These are phyloP conservation scores for Mrakia hoshinonis DNA, from an alignment of 768 basidiomycete species.

Conservation along the genomic window DNA sequence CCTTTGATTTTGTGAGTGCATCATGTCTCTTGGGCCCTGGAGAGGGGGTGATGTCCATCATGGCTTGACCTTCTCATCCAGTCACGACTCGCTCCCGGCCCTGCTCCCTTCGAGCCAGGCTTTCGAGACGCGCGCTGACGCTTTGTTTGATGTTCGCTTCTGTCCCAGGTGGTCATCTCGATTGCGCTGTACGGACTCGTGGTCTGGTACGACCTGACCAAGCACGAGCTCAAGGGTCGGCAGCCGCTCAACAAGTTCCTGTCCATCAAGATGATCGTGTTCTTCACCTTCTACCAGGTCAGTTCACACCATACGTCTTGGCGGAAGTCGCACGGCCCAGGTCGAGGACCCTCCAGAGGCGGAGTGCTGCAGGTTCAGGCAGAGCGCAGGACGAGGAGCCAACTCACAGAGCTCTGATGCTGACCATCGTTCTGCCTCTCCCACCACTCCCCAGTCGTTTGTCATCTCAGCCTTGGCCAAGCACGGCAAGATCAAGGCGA, in stretches of 20 bases:
- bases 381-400: not conserved
- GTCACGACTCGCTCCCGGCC: not conserved
- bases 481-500: constrained; percentile 62
- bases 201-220: constrained; percentile 70
- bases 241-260: constrained; percentile 78
- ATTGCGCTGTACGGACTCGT: constrained; percentile 78
- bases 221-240: constrained; percentile 65
- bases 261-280: constrained; percentile 66
- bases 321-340: too few relatives aligned
- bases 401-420: not conserved
- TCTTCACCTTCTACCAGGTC: constrained; percentile 77
- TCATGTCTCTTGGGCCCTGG: constrained; percentile 71
- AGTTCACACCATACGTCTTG: constrained; percentile 47
- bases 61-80: constrained; percentile 54
- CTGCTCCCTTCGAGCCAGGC: too few relatives aligned
- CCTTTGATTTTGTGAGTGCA: constrained; percentile 65
- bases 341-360: too few relatives aligned
- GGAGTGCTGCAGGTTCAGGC: constrained; percentile 46
- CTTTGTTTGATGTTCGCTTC: too few relatives aligned
- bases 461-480: constrained; percentile 58
- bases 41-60: too few relatives aligned
- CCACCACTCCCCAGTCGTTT: constrained; percentile 21
- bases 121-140: too few relatives aligned
- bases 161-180: constrained; percentile 74
- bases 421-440: not conserved